phyloP scores from a whole-genome alignment of 2,329 filamentous ascomycete species.

The Alternaria hordeiaustralica region DNA sequence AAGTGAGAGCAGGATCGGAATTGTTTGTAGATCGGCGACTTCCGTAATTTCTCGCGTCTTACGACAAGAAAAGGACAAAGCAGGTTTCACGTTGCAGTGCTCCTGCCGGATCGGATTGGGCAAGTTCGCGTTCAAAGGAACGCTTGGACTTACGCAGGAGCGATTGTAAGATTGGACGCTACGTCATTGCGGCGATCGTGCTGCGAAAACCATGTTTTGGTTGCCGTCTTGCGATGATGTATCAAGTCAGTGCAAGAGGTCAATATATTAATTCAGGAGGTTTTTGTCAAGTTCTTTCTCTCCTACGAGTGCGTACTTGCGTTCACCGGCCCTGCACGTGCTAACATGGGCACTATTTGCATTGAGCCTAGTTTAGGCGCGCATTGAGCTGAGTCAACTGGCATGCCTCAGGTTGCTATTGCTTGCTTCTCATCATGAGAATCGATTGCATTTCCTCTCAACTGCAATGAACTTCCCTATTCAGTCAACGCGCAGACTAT shows the following conservation, averaged over 20 bases:
- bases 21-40: not conserved
- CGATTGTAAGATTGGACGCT: slow-evolving; percentile 1
- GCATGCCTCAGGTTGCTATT: not conserved
- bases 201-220: not conserved
- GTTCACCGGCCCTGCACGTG: not conserved
- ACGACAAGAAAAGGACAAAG: slow-evolving; percentile 9
- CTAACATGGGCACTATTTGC: not conserved
- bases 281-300: not conserved
- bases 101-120: slow-evolving; percentile 8
- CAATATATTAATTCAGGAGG: not conserved
- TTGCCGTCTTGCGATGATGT: not conserved
- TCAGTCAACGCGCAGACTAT: not conserved
- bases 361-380: not conserved
- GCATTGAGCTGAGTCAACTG: not conserved
- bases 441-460: not conserved
- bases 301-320: not conserved
- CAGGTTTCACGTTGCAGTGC: slow-evolving; percentile 7
- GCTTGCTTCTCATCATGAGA: not conserved
- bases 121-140: slow-evolving; percentile 4
- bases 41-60: not conserved
- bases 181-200: slow-evolving; percentile 20
- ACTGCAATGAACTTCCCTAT: not conserved
- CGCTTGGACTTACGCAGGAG: slow-evolving; percentile 3
- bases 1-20: not conserved
- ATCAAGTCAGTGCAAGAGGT: not conserved